These are phyloP conservation scores for Thelephora ganbajun DNA, from an alignment of 768 basidiomycete genomes.

Conservation along the genomic window DNA sequence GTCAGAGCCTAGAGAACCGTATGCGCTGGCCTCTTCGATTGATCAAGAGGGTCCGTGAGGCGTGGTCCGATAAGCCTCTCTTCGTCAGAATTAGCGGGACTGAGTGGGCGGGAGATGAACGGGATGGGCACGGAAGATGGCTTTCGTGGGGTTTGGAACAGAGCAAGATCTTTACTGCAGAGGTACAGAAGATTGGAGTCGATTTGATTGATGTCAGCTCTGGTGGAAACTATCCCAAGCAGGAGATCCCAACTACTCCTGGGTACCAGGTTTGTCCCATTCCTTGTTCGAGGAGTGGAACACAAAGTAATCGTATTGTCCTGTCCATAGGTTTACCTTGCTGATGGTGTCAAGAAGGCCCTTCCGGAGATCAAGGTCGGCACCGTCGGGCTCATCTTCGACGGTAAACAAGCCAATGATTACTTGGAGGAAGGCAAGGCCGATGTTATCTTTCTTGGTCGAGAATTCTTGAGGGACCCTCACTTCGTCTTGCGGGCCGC, in stretches of 20 bases:
- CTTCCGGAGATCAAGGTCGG: conserved; percentile 37
- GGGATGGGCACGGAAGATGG: conserved; percentile 39
- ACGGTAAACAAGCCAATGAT: conserved; percentile 41
- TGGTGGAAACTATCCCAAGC: conserved; percentile 50
- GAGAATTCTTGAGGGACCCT: conserved; percentile 52
- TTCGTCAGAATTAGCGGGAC: conserved; percentile 48
- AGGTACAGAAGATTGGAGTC: conserved; percentile 46
- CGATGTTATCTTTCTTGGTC: conserved; percentile 54
- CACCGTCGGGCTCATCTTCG: conserved; percentile 62
- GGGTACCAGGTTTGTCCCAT: conserved; percentile 44
- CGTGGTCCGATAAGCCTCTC: conserved; percentile 51
- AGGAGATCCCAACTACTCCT: conserved; percentile 40
- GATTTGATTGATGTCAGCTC: conserved; percentile 58
- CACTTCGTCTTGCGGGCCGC: conserved; percentile 56
- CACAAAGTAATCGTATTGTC: neutral
- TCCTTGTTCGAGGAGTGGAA: neutral
- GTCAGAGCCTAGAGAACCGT: conserved; percentile 53
- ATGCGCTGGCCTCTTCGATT: conserved; percentile 53
- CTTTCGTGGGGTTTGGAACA: conserved; percentile 71
- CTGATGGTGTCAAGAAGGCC: conserved; percentile 48
- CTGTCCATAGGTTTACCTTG: conserved; percentile 43
- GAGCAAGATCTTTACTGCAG: conserved; percentile 40
- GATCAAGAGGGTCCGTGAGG: conserved; percentile 33
- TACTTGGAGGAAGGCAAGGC: conserved; percentile 53
- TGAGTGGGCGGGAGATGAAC: conserved; percentile 43